Conservation (phyloP, 305 asterid genomes). For the Fraxinus paxiana region DNA sequence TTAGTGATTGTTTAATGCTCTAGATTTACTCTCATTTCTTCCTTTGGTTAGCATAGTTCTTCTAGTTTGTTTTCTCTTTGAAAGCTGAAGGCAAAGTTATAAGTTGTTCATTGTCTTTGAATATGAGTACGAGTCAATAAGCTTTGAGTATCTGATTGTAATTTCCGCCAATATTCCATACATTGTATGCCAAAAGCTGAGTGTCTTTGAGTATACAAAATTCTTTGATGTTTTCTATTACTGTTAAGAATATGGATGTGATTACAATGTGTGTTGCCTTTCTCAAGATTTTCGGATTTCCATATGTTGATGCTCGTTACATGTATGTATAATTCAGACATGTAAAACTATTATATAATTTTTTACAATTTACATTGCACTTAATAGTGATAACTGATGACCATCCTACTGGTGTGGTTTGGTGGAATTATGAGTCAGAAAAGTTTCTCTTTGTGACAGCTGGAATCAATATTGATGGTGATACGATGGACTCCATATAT, state of each 20-base stretch:
- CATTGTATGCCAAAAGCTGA: neutral
- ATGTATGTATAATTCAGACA: constrained; percentile 4
- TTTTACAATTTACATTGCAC: neutral
- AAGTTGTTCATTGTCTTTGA: neutral
- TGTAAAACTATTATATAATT: neutral
- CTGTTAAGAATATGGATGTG: neutral
- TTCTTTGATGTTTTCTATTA: neutral
- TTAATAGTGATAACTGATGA: neutral
- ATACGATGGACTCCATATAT: constrained; percentile 31
- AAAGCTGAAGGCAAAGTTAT: neutral
- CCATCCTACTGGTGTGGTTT: constrained; percentile 5
- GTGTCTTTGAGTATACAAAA: neutral
- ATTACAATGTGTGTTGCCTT: neutral
- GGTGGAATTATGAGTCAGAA: constrained; percentile 15
- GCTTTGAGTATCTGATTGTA: neutral
- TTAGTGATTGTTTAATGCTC: neutral
- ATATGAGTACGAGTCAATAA: neutral
- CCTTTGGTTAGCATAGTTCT: neutral
- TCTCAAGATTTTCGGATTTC: neutral
- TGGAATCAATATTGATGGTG: constrained; percentile 50
- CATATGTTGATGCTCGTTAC: constrained; percentile 18
- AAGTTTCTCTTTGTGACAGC: constrained; percentile 26
- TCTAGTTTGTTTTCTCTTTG: neutral
- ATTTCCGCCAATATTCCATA: neutral
- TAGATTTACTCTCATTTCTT: neutral